Evolutionary conservation across 108 stramenopile genomes (phyloP), one percentile per base, ranked within the genome.

Genomic region (Stephanodiscus triporus): DNA sequence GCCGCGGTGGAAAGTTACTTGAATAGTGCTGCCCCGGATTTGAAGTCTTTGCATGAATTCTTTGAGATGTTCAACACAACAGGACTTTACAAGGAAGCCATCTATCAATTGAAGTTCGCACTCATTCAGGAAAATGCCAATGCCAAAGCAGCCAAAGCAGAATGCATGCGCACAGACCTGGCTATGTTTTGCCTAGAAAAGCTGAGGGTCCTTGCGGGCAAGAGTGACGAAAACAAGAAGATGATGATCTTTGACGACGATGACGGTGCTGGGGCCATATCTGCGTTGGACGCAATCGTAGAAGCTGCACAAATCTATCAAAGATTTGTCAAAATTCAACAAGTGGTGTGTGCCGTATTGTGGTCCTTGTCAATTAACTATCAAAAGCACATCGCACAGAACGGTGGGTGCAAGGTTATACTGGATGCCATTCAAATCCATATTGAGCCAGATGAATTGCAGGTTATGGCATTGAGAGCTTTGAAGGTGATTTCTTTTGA

Each of bases 301-400:
- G 86, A 85, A 26, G 86, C 84, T 0, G 80, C 88, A 71, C 36
- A 62, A 13, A 62, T 68, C 23, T 87, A 87, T 74, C 11, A 38
- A 7, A 8, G 19, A 27, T 73, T 67, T 40, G 38, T 51, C 9
- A 53, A 80, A 19, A 67, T 80, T 58, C 78, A 73, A 69, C 63
- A 49, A 16, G 54, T 30, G 48, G 78, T 58, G 34, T 80, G 78
- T 63, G 67, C 72, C 49, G 49, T 80, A 36, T 29, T 80, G 29
- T 73, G 66, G 72, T 64, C 72, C 49, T 49, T 80, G 30, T 63
- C 63, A 17, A 80, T 80, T 59, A 67, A 73, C 10, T 48, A 73
- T 38, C 51, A 66, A 48, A 68, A 72, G 50, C 66, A 73, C 50
- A 65, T 80, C 4, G 78, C 67, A 16, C 60, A 73, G 37, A 40